Base-by-base conservation (phyloP, 495 filamentous ascomycete species). In the Massariosphaeria phaeospora region DNA sequence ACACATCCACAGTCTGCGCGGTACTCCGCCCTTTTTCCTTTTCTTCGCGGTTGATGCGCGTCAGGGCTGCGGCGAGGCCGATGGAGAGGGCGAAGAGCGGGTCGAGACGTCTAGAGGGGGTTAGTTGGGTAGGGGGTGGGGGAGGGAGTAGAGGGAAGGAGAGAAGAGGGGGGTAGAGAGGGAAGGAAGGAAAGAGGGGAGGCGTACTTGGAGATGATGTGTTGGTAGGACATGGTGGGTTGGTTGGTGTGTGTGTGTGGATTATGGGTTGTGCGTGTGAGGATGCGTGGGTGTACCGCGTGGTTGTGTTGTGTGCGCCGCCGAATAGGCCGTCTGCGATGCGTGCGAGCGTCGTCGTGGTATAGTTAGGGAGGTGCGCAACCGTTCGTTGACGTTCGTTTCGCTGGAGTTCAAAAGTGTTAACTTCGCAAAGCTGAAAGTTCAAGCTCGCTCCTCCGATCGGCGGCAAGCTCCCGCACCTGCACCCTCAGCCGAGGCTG, bases 21-120 rank as follows among this genome's bases (percentile, higher is more conserved):
- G 72, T 74, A 13, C 66, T 77, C 48, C 65, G 75, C 36, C 83
- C 84, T 46, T 81, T 78, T 55, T 87, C 86, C 55, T 77, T 81
- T 66, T 93, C 86, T 64, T 97, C 93, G 21, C 90, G 85, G 59
- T 83, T 86, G 67, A 98, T 84, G 56, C 85, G 75, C 24, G 77
- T 70, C n/a, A 71, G 72, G 9, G 84, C 81, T 1, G 85, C 84
- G 18, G 76, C 73, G 12, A 79, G 44, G 10, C 85, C 93, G 65
- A 96, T 91, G 45, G 79, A 69, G 34, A 95, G 55, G 34, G 89
- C 93, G 66, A 96, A 98, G 57, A 96, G 63, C 17, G 91, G 93
- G 65, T 98, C 93, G 18, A 79, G 81, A 42, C 80, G 63, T 68
- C 88, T 91, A 15, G 30, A 11, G 11, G 48, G 25, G 41, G n/a